phyloP scores from a whole-genome alignment of 495 filamentous ascomycete species.

The Glutinoglossum americanum region DNA sequence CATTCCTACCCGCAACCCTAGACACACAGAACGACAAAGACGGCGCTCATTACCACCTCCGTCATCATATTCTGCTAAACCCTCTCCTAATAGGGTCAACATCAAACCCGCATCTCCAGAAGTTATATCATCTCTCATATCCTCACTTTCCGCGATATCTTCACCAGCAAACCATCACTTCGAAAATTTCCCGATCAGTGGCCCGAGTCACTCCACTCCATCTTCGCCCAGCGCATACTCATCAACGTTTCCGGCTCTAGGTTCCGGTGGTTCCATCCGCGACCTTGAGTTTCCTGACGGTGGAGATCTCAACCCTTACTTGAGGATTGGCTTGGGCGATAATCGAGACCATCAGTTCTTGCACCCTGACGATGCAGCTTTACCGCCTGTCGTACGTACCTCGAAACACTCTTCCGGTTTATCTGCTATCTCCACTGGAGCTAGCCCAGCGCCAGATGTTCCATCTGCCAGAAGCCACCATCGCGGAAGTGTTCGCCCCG shows the following conservation, averaged over 20 bases:
- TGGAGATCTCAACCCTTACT: slow-evolving; percentile 8
- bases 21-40: background rate
- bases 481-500: slow-evolving; percentile 15
- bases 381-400: slow-evolving; percentile 66
- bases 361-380: slow-evolving; percentile 55
- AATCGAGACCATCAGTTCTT: slow-evolving; percentile 30
- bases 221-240: slow-evolving; percentile 13
- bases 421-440: slow-evolving; percentile 40
- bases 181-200: slow-evolving; percentile 34
- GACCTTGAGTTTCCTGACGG: slow-evolving; percentile 8
- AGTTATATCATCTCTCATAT: slow-evolving; percentile 85
- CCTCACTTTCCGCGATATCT: slow-evolving; percentile 73
- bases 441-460: slow-evolving; percentile 18
- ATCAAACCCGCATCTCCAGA: slow-evolving; percentile 59
- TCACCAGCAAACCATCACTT: slow-evolving; percentile 52
- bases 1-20: background rate
- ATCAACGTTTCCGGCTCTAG: slow-evolving; percentile 11
- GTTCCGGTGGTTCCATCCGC: slow-evolving; percentile 5
- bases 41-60: slow-evolving; percentile 18
- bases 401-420: slow-evolving; percentile 58
- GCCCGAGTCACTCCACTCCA: slow-evolving; percentile 17
- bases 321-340: slow-evolving; percentile 45
- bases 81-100: slow-evolving; percentile 22
- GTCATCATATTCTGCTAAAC: slow-evolving; percentile 11
- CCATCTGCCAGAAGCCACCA: slow-evolving; percentile 19